phyloP scores from a whole-genome alignment of 1,284 basidiomycete genomes.

The Hemileia vastatrix region DNA sequence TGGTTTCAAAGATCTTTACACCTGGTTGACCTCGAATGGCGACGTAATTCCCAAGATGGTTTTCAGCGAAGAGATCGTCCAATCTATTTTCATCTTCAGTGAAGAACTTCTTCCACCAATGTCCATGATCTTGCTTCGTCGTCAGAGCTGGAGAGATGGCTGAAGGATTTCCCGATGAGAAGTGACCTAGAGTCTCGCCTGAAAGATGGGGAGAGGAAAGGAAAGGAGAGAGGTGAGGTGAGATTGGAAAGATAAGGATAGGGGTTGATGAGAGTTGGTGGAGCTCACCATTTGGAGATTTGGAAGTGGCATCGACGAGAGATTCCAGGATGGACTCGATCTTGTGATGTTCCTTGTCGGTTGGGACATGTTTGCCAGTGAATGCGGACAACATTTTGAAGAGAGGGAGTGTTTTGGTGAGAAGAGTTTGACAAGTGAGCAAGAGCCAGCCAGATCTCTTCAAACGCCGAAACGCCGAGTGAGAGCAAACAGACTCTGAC shows the following conservation, averaged over 20 bases:
- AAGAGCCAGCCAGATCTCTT: too few relatives aligned
- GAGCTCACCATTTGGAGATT: too few relatives aligned
- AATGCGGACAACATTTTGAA: not conserved
- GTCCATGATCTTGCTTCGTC: not conserved
- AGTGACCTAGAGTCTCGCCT: not conserved
- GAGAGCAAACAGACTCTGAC: too few relatives aligned
- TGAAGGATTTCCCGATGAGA: not conserved
- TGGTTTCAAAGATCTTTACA: slow-evolving; percentile 31
- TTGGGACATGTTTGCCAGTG: not conserved
- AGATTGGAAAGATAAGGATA: not conserved
- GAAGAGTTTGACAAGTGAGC: too few relatives aligned
- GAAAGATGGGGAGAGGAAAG: not conserved
- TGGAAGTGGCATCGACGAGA: not conserved
- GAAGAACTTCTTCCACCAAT: not conserved
- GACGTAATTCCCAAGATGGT: slow-evolving; percentile 37
- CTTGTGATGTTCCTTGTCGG: not conserved
- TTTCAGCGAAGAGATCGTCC: slow-evolving; percentile 30
- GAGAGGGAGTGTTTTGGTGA: too few relatives aligned
- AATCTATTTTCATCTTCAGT: slow-evolving; percentile 20
- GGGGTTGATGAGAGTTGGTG: not conserved
- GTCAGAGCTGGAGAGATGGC: not conserved
- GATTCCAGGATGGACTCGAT: not conserved
- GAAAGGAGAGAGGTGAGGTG: not conserved
- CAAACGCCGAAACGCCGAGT: too few relatives aligned
- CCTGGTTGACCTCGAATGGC: slow-evolving; percentile 31